These are phyloP conservation scores for Fusarium setosum DNA, from an alignment of 2,329 filamentous ascomycete genomes.

Conservation along the genomic window DNA sequence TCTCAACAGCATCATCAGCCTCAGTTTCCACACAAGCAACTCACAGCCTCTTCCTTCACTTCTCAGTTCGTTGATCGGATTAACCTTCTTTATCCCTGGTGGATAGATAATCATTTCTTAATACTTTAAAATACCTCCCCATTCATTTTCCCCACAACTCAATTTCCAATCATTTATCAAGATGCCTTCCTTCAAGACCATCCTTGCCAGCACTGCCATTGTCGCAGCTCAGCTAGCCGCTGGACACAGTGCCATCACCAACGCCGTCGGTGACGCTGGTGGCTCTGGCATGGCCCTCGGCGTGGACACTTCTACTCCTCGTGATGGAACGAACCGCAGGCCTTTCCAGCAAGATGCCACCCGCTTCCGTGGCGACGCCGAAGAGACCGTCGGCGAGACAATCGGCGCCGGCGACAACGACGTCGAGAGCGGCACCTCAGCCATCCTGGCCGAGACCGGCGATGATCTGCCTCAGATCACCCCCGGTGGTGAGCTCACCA, in stretches of 20 bases:
- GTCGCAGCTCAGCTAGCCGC: constrained; percentile 66
- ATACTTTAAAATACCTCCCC: background rate
- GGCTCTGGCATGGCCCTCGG: constrained; percentile 64
- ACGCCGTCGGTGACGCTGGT: constrained; percentile 67
- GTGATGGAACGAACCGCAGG: constrained; percentile 68
- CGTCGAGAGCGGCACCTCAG: constrained; percentile 65
- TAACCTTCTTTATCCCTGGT: background rate
- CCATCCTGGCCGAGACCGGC: constrained; percentile 69
- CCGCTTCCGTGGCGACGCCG: constrained; percentile 66
- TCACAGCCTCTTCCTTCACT: background rate
- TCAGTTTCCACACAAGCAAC: no score
- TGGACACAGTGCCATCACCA: constrained; percentile 70
- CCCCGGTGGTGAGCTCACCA: constrained; percentile 65
- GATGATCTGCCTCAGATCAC: constrained; percentile 68
- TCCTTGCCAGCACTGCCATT: constrained; percentile 11
- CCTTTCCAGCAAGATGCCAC: constrained; percentile 75
- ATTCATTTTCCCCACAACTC: background rate
- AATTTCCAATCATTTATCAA: background rate
- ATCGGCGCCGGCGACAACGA: constrained; percentile 67
- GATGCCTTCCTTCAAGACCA: background rate
- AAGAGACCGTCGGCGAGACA: constrained; percentile 68
- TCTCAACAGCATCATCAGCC: background rate
- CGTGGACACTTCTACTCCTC: constrained; percentile 66
- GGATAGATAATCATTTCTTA: background rate
- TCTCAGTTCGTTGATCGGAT: no score